Evolutionary conservation across 176 grass and related monocot genomes (phyloP).

Genomic region (Eragrostis curvula): DNA sequence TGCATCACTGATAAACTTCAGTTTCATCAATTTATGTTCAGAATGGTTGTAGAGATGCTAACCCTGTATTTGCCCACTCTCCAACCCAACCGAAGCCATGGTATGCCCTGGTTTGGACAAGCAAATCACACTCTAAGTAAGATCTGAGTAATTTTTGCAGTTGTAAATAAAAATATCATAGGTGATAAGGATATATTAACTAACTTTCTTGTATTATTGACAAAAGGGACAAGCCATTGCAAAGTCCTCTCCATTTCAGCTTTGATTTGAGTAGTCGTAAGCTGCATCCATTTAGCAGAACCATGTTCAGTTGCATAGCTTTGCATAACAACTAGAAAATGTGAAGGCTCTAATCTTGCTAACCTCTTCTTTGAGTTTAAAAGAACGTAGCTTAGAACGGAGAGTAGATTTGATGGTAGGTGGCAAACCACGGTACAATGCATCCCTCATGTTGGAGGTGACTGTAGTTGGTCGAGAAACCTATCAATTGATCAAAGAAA

Average conservation of each 20-base stretch:
- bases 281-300: constrained; percentile 66
- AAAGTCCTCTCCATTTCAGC: constrained; percentile 93
- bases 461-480: constrained; percentile 76
- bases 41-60: constrained; percentile 46
- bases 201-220: constrained; percentile 93
- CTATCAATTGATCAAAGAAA: constrained; percentile 49
- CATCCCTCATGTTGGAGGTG: constrained; percentile 67
- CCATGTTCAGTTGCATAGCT: constrained; percentile 27
- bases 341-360: constrained; percentile 27
- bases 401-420: constrained; percentile 78
- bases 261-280: constrained; percentile 80
- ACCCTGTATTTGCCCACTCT: constrained; percentile 98
- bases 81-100: constrained; percentile 98
- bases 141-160: constrained; percentile 16
- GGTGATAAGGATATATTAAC: constrained; percentile 16
- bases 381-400: constrained; percentile 63
- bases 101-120: constrained; percentile 75
- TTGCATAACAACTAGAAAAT: constrained; percentile 8
- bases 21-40: constrained; percentile 20
- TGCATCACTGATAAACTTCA: constrained; percentile 32
- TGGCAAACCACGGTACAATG: constrained; percentile 89
- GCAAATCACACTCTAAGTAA: constrained; percentile 41
- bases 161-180: constrained; percentile 22
- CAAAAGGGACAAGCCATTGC: constrained; percentile 87
- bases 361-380: constrained; percentile 93